A percentile compares a stretch with the other conserved stretches of the same genome.
Evolutionary conservation across 2,329 filamentous ascomycete genomes (phyloP).

Genomic region (Colletotrichum sp.): DNA sequence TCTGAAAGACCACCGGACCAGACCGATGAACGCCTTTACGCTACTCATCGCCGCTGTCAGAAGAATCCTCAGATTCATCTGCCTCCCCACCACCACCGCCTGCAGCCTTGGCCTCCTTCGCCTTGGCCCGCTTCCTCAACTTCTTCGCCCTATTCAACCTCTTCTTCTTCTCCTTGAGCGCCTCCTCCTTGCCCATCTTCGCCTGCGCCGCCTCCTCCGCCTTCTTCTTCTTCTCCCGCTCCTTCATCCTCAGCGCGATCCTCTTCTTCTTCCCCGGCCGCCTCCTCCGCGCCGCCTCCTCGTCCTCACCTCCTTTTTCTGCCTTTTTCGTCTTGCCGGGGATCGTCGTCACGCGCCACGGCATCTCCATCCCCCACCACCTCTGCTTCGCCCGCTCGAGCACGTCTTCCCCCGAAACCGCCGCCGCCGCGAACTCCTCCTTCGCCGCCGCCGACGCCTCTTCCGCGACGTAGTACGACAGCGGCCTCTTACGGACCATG

Average conservation of each 20-base stretch:
- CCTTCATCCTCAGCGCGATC: conserved; percentile 53
- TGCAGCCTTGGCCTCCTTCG: conserved; percentile 54
- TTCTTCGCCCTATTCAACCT: conserved; percentile 66
- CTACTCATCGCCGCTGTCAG: conserved; percentile 5
- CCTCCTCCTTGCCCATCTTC: conserved; percentile 57
- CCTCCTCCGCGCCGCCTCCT: conserved; percentile 40
- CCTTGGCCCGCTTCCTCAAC: conserved; percentile 62
- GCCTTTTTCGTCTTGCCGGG: neutral
- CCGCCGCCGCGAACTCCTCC: conserved; percentile 46
- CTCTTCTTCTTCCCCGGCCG: conserved; percentile 65
- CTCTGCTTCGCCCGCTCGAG: conserved; percentile 45
- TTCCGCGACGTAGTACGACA: conserved; percentile 54
- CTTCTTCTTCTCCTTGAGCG: conserved; percentile 66
- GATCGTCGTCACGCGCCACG: conserved; percentile 61
- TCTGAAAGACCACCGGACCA: neutral
- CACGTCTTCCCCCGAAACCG: conserved; percentile 59
- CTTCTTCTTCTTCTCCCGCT: conserved; percentile 45
- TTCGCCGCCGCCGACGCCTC: conserved; percentile 40
- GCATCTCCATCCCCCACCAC: conserved; percentile 64
- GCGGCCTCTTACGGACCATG: conserved; percentile 42
- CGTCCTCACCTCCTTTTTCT: conserved; percentile 15
- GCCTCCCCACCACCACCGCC: neutral
- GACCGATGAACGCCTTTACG: neutral
- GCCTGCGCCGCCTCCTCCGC: conserved; percentile 43
- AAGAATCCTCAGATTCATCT: neutral